These are phyloP conservation scores for Halenospora varia DNA, from an alignment of 495 filamentous ascomycete species.

Conservation along the genomic window DNA sequence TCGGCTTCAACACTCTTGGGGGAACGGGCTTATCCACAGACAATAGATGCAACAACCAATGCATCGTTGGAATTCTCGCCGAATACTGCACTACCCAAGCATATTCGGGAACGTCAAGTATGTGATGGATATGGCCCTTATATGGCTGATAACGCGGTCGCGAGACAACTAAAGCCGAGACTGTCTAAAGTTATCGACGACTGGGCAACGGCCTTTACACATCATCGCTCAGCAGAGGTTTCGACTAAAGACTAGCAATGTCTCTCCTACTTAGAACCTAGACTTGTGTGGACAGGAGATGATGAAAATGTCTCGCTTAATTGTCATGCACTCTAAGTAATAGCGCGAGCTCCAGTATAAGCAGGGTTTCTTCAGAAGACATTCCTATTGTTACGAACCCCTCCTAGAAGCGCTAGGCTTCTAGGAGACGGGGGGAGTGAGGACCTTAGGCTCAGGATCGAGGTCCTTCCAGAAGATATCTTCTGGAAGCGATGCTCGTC, in stretches of 20 bases:
- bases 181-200: not conserved
- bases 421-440: no score
- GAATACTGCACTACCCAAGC: not conserved
- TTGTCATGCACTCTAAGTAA: no score
- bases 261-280: not conserved
- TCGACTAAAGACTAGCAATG: not conserved
- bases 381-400: no score
- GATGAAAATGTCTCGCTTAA: no score
- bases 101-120: not conserved
- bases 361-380: no score
- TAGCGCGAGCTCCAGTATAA: no score
- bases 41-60: not conserved
- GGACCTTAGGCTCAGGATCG: not conserved
- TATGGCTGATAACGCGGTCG: not conserved
- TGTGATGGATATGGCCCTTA: not conserved
- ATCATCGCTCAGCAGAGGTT: not conserved
- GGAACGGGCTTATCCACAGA: not conserved
- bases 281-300: no score
- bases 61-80: not conserved
- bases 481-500: not conserved
- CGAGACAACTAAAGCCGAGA: not conserved
- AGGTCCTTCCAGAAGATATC: not conserved
- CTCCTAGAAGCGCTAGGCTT: no score
- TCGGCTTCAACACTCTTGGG: not conserved
- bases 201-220: not conserved